Evolutionary conservation across 1,139 yeast genomes (phyloP), one percentile per base, ranked within the genome.

Genomic region (Citeromyces hawaiiensis): DNA sequence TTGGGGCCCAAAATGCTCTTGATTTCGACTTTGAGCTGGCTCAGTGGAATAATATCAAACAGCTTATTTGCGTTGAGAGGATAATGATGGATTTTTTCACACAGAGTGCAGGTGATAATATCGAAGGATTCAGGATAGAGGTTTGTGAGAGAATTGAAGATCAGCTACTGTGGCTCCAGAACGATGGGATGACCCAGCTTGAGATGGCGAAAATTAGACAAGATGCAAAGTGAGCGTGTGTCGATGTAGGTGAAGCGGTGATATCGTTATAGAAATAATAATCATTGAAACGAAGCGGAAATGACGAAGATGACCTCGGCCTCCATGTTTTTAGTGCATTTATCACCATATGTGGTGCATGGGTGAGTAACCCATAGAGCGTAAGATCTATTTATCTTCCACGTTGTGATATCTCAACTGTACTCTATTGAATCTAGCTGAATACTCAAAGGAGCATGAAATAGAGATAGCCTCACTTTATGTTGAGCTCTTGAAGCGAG

Each of bases 31-130:
- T 36, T 21, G 38, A 36, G 17, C 6, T 19, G 27, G 25, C 21
- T 16, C 38, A 36, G 27, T 36, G 38, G 38, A 36, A 11, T 1
- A 19, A 36, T 15, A 36, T 19, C 38, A 36, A 36, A 15, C 30
- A 36, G 14, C 25, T 18, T 11, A 8, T 36, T 9, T 36, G 38
- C 15, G 38, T 14, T n/a, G 18, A 36, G 15, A 36, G 25, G 14
- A 19, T 19, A 13, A 27, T 11, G 2, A 17, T 36, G 13, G 19
- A 11, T 9, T 15, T 19, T 27, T 13, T 36, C 18, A 8, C 18
- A n/a, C 17, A 16, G 11, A 23, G 11, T 3, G 27, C 27, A 9
- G 27, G 27, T 3, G 27, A 6, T 3, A 23, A 23, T 9, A 11
- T 23, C 9, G 27, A 23, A 9, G 27, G 27, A 9, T 23, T 23